Base-by-base conservation (phyloP, 1,284 basidiomycete species). In the Thecaphora frezii region DNA sequence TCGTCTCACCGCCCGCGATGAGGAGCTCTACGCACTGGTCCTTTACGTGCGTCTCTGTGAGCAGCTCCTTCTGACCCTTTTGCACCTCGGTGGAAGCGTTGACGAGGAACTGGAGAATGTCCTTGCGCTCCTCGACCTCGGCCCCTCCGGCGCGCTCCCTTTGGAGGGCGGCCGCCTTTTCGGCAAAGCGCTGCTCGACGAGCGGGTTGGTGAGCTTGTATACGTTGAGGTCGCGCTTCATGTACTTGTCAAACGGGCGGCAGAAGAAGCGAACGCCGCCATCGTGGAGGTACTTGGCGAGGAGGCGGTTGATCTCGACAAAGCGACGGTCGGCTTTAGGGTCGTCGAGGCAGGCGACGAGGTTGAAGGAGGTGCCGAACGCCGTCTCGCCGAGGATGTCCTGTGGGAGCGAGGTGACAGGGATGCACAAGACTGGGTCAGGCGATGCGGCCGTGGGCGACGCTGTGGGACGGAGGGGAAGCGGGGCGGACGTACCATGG, bases 191-290 rank as follows among this genome's bases (percentile, higher is more conserved):
- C n/a, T 41, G 42, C 22, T 51, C 36, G 4, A 51, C 49, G 13
- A 51, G 26, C 3, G 49, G 49, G 37, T 51, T 51, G 49, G 49
- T 51, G 23, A 51, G 49, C 43, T 51, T 51, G 49, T 51, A 51
- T 7, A 51, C 49, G 37, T 51, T 40, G 14, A 51, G 49, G 26
- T 51, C 44, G 36, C 49, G 42, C 49, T 51, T 51, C 49, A 51
- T 51, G 43, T 51, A 51, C 43, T 51, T 51, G 49, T 51, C 49
- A 21, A 51, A 51, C 1, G 49, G 49, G 5, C 49, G 30, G 43
- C 49, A 51, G 36, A 51, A 51, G 33, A 51, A 51, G 12, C 44
- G 49, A 18, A 51, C 43, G 2, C 49, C 49, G 10, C 49, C 49
- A 24, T 51, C 49, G 43, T 51, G 49, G 12, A 51, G 49, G 24